Conservation (phyloP, 768 basidiomycete genomes). For the Zangia roseola region DNA sequence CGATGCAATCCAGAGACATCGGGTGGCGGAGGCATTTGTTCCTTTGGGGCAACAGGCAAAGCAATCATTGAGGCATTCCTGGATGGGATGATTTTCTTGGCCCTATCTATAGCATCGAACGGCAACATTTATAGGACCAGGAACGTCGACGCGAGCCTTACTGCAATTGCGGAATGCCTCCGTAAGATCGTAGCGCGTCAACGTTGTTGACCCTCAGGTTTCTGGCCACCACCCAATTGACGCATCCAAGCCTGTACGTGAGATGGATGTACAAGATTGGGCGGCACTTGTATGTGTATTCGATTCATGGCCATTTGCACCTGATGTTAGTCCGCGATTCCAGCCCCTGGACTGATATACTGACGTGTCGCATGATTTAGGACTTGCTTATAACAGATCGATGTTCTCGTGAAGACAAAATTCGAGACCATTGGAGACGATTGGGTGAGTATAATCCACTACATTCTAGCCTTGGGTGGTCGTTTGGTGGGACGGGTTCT, state of each 20-base stretch:
- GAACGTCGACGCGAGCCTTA: slow-evolving; percentile 71
- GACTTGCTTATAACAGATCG: slow-evolving; percentile 37
- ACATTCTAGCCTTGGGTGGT: no score
- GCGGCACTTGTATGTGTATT: slow-evolving; percentile 68
- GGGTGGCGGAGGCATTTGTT: slow-evolving; percentile 57
- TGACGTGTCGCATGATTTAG: slow-evolving; percentile 20
- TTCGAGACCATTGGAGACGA: slow-evolving; percentile 6
- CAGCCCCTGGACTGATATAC: neutral
- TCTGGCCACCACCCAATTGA: slow-evolving; percentile 48
- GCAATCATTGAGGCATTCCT: slow-evolving; percentile 78
- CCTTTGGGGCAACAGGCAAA: slow-evolving; percentile 52
- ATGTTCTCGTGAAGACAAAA: slow-evolving; percentile 30
- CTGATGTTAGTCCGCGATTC: slow-evolving; percentile 47
- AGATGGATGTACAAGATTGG: slow-evolving; percentile 71
- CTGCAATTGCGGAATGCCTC: slow-evolving; percentile 61
- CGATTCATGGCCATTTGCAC: slow-evolving; percentile 86
- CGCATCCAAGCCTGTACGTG: slow-evolving; percentile 44
- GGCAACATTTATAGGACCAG: slow-evolving; percentile 55
- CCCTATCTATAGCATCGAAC: neutral
- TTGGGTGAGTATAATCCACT: no score
- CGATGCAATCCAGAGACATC: slow-evolving; percentile 37
- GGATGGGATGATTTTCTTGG: slow-evolving; percentile 43
- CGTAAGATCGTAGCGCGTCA: slow-evolving; percentile 69
- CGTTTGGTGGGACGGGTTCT: no score
- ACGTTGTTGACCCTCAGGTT: slow-evolving; percentile 46